Conservation (phyloP, 805 yeast species). For the Pichia membranifaciens region DNA sequence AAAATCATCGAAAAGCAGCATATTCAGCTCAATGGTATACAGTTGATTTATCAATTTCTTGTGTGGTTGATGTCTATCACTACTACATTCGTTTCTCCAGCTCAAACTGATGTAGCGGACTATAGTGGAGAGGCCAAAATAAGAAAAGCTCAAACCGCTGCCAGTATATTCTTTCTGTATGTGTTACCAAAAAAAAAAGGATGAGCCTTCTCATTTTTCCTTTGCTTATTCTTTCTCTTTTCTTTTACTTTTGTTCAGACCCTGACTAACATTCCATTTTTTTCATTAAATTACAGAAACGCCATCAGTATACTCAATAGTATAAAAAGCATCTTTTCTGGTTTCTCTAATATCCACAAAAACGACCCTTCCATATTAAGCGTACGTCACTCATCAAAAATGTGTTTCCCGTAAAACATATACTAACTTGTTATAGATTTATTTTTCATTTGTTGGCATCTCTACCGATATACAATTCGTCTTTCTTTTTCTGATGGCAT, state of each 20-base stretch:
- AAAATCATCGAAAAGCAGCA: neutral
- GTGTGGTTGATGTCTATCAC: neutral
- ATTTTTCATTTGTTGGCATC: constrained; percentile 3
- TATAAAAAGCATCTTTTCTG: neutral
- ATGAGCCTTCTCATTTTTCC: constrained; percentile 1
- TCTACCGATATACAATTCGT: neutral
- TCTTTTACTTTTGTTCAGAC: neutral
- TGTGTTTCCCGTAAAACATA: no score
- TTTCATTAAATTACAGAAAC: neutral
- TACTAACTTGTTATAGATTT: constrained; percentile 1
- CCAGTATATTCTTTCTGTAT: neutral
- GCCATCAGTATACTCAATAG: neutral
- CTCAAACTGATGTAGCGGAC: neutral
- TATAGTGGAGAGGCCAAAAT: neutral
- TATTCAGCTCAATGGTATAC: neutral
- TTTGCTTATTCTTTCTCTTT: neutral
- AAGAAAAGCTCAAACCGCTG: neutral
- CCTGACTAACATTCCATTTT: constrained; percentile 2
- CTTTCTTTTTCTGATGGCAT: constrained; percentile 3
- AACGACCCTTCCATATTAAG: constrained; percentile 1
- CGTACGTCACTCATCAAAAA: constrained; percentile 3
- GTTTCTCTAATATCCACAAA: neutral
- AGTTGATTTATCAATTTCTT: neutral
- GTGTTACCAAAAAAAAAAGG: neutral
- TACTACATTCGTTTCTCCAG: neutral